These are phyloP conservation scores for Lachancea mirantina DNA, from an alignment of 805 yeast genomes.

Conservation along the genomic window DNA sequence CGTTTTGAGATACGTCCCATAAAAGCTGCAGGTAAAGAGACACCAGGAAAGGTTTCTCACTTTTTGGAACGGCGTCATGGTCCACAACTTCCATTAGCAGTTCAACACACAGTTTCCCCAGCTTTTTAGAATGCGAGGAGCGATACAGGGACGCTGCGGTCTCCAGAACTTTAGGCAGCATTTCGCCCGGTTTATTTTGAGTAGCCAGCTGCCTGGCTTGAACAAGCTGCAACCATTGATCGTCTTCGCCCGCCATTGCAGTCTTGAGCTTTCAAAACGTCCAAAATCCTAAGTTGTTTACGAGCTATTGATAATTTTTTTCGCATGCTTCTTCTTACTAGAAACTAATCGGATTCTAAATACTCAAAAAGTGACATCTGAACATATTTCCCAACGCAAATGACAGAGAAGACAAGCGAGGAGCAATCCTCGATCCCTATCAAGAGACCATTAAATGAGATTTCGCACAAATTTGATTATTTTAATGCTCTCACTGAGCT, in stretches of 20 bases:
- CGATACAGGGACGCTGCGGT: slow-evolving; percentile 22
- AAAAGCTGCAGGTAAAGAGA: slow-evolving; percentile 23
- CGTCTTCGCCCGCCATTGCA: slow-evolving; percentile 9
- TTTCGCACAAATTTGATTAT: no score
- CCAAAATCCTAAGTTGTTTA: no score
- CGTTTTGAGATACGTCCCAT: slow-evolving; percentile 21
- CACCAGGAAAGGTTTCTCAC: slow-evolving; percentile 29
- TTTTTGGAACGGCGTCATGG: slow-evolving; percentile 16
- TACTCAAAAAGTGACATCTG: no score
- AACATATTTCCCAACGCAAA: no score
- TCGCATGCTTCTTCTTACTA: no score
- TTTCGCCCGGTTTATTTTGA: slow-evolving; percentile 24
- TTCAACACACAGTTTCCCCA: slow-evolving; percentile 10
- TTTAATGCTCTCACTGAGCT: no score
- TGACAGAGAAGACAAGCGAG: no score
- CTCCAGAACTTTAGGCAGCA: slow-evolving; percentile 29
- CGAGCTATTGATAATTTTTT: no score
- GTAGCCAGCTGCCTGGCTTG: slow-evolving; percentile 28
- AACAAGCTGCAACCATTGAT: slow-evolving; percentile 23
- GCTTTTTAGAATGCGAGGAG: slow-evolving; percentile 12
- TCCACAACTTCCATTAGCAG: slow-evolving; percentile 21
- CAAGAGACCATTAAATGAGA: no score
- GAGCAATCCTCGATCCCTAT: no score
- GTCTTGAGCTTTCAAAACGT: background rate
- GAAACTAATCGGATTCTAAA: no score